Evolutionary conservation across 352 stramenopile species (phyloP).

Genomic region (Phytophthora cajani): DNA sequence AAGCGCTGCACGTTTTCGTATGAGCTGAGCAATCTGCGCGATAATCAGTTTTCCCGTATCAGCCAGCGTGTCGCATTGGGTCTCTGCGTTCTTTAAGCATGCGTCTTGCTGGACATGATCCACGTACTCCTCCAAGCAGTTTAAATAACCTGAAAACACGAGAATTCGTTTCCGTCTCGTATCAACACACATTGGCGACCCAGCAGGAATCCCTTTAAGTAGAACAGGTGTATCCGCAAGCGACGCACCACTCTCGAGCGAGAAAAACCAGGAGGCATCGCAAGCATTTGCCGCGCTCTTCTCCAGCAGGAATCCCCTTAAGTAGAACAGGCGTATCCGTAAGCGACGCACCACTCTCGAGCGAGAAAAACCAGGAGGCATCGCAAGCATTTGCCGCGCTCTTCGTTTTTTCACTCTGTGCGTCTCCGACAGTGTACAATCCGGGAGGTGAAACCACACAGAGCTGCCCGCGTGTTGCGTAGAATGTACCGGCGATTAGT

Average conservation of each 20-base stretch:
- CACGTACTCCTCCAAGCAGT: constrained; percentile 72
- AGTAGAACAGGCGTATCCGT: constrained; percentile 51
- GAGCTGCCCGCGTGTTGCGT: constrained; percentile 58
- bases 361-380: constrained; percentile 76
- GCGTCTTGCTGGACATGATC: constrained; percentile 26
- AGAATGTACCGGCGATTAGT: constrained; percentile 78
- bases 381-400: constrained; percentile 58
- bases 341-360: constrained; percentile 46
- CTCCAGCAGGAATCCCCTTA: constrained; percentile 62
- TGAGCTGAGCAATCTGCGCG: constrained; percentile 39
- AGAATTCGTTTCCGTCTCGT: constrained; percentile 51
- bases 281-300: constrained; percentile 55
- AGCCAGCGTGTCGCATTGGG: constrained; percentile 17
- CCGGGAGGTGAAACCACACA: constrained; percentile 74
- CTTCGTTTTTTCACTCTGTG: constrained; percentile 49
- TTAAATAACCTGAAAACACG: constrained; percentile 74
- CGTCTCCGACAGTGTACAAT: constrained; percentile 49
- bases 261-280: constrained; percentile 81
- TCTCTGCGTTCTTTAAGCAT: neutral
- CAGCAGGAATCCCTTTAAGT: constrained; percentile 65
- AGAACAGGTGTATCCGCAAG: constrained; percentile 44
- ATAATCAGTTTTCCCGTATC: constrained; percentile 44
- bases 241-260: constrained; percentile 47
- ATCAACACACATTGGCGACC: constrained; percentile 75
- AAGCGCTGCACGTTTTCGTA: constrained; percentile 46